Base-by-base conservation (phyloP, 495 filamentous ascomycete species). In the Penicillium taxi region DNA sequence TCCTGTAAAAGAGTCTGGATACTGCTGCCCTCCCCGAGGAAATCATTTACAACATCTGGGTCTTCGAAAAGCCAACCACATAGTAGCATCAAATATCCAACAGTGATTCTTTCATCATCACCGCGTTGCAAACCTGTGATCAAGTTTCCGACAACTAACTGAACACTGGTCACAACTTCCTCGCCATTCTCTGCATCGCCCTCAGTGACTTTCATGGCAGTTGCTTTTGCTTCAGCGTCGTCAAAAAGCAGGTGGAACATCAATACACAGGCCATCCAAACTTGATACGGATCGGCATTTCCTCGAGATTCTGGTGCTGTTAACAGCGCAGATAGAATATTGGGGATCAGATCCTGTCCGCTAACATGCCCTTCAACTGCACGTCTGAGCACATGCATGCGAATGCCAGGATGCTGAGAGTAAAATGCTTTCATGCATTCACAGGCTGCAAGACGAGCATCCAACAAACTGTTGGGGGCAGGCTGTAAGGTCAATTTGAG, bases 361-460 rank as follows among this genome's bases (percentile, higher is more conserved):
- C 80, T 77, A 14, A 71, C 62, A 56, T 96, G 84, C 1, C 90
- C 86, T 33, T 88, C 82, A 41, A 98, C 94, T 1, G 93, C 91
- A 43, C 91, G 77, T 21, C 77, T 70, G 16, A 96, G 70, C 40
- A 96, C 94, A 61, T 94, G 87, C 27, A 77, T 59, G 18, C 82
- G 79, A 35, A 96, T 90, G 29, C 78, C 77, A 16, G 76, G 53
- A 53, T 94, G 86, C 30, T 80, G 75, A 48, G 69, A 78, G 47
- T 94, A 85, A 61, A 96, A 98, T 1, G 93, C 90, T 56, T 93
- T 83, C 32, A 96, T 78, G 44, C 89, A 93, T 50, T 89, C 78
- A 50, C 82, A 89, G 5, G 85, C 87, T 16, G 88, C 84, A 42
- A 91, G 66, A 11, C 91, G 82, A 19, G 84, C 70, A 62, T 93